phyloP scores from a whole-genome alignment of 1,284 basidiomycete species.

The Agroathelia rolfsii region DNA sequence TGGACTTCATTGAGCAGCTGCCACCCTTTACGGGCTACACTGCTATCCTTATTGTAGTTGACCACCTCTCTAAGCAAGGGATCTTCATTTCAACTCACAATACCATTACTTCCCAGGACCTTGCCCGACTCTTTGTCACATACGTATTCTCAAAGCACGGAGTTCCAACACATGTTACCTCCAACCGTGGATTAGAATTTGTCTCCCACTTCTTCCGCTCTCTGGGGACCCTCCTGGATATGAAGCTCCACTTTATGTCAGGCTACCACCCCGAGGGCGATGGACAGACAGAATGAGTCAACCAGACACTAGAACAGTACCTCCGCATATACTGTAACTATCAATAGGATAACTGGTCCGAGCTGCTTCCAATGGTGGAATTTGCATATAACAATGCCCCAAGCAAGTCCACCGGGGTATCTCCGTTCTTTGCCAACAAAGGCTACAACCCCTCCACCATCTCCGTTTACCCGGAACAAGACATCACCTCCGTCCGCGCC shows the following conservation, averaged over 20 bases:
- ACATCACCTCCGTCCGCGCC: conserved; percentile 10
- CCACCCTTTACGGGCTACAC: conserved; percentile 19
- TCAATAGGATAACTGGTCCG: conserved; percentile 14
- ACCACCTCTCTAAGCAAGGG: conserved; percentile 22
- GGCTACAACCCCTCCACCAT: conserved; percentile 17
- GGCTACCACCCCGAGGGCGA: conserved; percentile 22
- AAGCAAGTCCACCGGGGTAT: conserved; percentile 12
- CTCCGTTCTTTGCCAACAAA: conserved; percentile 14
- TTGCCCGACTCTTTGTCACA: conserved; percentile 12
- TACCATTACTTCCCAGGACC: conserved; percentile 18
- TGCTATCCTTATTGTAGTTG: conserved; percentile 23
- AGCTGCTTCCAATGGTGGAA: conserved; percentile 13
- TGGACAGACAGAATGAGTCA: conserved; percentile 23
- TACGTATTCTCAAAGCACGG: conserved; percentile 16
- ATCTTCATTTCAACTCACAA: conserved; percentile 17
- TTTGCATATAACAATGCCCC: conserved; percentile 16
- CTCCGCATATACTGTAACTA: conserved; percentile 10
- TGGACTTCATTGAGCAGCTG: conserved; percentile 25
- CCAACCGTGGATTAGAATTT: conserved; percentile 15
- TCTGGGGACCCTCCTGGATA: conserved; percentile 7
- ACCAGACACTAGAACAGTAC: conserved; percentile 13
- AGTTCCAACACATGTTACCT: conserved; percentile 15
- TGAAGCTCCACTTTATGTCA: conserved; percentile 17
- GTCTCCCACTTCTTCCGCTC: conserved; percentile 11
- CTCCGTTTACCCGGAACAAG: conserved; percentile 10